These are phyloP conservation scores for Euphorbia corollata DNA, from an alignment of 441 rosid species.

Conservation along the genomic window DNA sequence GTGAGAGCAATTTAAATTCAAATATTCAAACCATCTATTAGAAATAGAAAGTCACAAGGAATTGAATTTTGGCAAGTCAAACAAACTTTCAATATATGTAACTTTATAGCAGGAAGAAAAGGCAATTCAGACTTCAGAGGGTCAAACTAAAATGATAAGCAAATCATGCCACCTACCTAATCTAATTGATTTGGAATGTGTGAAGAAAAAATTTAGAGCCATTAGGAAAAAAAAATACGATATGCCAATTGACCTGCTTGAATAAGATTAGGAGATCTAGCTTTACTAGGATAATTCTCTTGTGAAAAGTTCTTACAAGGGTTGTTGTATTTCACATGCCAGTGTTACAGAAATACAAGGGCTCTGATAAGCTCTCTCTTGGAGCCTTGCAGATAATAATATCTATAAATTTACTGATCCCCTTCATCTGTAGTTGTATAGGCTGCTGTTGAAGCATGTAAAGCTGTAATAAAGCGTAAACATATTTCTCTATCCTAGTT, in stretches of 20 bases:
- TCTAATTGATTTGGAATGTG: not conserved
- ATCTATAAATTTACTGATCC: too few species aligned
- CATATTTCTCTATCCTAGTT: not conserved
- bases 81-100: not conserved
- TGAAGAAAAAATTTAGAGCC: not conserved
- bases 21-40: not conserved
- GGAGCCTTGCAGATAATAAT: not conserved
- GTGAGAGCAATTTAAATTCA: constrained; percentile 5
- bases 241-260: not conserved
- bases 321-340: not conserved
- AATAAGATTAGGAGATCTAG: not conserved
- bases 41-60: not conserved
- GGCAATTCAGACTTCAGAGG: not conserved
- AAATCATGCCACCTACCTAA: not conserved
- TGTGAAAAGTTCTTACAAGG: not conserved
- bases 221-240: not conserved
- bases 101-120: not conserved
- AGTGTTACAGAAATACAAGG: not conserved
- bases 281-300: not conserved
- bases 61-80: not conserved
- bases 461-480: not conserved
- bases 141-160: not conserved
- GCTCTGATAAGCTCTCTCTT: not conserved
- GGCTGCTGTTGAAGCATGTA: not conserved
- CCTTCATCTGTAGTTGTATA: not conserved